Evolutionary conservation across 257 asterid species (phyloP).

Genomic region (Ajuga chamaepitys): DNA sequence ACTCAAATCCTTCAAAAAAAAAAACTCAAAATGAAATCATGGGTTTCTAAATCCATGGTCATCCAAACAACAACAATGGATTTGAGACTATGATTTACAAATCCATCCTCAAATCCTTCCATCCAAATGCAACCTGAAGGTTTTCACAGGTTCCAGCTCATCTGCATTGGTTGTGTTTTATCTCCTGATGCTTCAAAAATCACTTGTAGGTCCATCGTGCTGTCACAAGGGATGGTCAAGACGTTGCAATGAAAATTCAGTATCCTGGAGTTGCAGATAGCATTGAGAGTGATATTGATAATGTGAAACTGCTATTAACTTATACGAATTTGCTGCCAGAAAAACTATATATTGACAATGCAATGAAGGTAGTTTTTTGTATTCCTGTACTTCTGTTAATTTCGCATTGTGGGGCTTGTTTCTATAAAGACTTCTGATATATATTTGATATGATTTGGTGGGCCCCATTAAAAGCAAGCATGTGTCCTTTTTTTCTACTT

Average conservation of each 20-base stretch:
- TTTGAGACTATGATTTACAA: too few relatives aligned
- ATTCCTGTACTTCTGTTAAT: background rate
- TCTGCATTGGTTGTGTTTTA: slow-evolving; percentile 2
- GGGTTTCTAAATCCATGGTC: too few relatives aligned
- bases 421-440: background rate
- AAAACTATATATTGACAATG: slow-evolving; percentile 73
- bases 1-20: too few relatives aligned
- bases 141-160: slow-evolving; percentile 6
- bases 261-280: slow-evolving; percentile 99
- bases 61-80: too few relatives aligned
- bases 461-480: background rate
- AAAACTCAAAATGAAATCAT: too few relatives aligned
- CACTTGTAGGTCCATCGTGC: slow-evolving; percentile 75
- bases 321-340: slow-evolving; percentile 89
- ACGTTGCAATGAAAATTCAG: slow-evolving; percentile 93
- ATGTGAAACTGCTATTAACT: slow-evolving; percentile 67
- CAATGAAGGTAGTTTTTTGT: slow-evolving; percentile 64
- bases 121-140: too few relatives aligned
- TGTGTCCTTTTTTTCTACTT: background rate
- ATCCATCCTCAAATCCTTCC: too few relatives aligned
- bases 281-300: slow-evolving; percentile 94
- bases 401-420: slow-evolving; percentile 8
- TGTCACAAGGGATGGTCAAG: slow-evolving; percentile 71
- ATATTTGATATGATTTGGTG: background rate
- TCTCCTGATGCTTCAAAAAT: slow-evolving; percentile 11